Conservation (phyloP, 179 eudicot genomes). For the Vitellaria paradoxa region DNA sequence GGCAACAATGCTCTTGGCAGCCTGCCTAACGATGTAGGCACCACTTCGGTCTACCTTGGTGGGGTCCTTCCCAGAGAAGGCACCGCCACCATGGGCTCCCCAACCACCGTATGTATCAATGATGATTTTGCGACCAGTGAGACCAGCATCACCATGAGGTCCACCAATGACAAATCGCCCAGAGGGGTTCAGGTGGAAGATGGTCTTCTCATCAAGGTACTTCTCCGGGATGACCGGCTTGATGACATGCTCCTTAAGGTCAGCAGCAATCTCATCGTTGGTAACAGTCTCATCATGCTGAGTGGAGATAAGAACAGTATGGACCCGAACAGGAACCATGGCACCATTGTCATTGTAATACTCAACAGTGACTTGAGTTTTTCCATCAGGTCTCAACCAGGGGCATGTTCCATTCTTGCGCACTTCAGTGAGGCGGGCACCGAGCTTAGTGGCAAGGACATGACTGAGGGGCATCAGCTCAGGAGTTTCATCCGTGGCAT, state of each 20-base stretch:
- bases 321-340: slow-evolving; percentile 54
- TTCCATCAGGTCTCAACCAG: slow-evolving; percentile 89
- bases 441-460: slow-evolving; percentile 77
- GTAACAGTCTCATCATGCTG: slow-evolving; percentile 61
- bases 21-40: slow-evolving; percentile 83
- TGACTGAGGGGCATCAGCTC: slow-evolving; percentile 85
- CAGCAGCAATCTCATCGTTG: slow-evolving; percentile 70
- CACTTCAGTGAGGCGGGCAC: slow-evolving; percentile 76
- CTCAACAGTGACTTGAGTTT: slow-evolving; percentile 73
- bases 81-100: slow-evolving; percentile 95
- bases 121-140: slow-evolving; percentile 84
- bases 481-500: slow-evolving; percentile 84
- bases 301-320: slow-evolving; percentile 58
- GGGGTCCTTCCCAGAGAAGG: slow-evolving; percentile 87
- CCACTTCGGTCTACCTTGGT: slow-evolving; percentile 92
- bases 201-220: slow-evolving; percentile 86
- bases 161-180: slow-evolving; percentile 91
- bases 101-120: slow-evolving; percentile 82
- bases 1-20: slow-evolving; percentile 89
- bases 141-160: slow-evolving; percentile 93
- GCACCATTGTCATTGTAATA: slow-evolving; percentile 50
- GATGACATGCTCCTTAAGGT: slow-evolving; percentile 78
- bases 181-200: slow-evolving; percentile 87
- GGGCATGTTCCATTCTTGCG: slow-evolving; percentile 86
- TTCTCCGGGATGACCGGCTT: slow-evolving; percentile 77